Conservation (phyloP, 1,139 yeast species). For the Yarrowia galli region DNA sequence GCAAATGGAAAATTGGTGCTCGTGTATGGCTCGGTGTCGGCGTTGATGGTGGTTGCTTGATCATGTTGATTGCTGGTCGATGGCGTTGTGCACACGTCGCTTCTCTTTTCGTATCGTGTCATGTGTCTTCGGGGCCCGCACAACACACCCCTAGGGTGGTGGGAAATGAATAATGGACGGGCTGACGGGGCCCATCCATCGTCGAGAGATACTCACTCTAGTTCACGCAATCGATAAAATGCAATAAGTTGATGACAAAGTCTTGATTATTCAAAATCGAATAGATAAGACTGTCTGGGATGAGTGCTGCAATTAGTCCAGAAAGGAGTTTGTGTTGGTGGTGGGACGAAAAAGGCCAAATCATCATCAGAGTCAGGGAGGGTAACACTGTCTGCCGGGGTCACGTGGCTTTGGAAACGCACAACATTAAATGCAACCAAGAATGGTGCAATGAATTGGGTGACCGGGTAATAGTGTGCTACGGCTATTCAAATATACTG, state of each 20-base stretch:
- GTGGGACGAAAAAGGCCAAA: constrained; percentile 39
- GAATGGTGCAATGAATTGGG: not conserved
- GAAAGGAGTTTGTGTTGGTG: constrained; percentile 39
- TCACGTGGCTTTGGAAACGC: constrained; percentile 30
- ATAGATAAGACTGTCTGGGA: constrained; percentile 37
- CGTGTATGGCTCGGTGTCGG: constrained; percentile 6
- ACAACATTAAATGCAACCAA: constrained; percentile 26
- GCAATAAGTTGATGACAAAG: constrained; percentile 37
- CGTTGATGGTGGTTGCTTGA: not conserved
- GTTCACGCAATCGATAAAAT: constrained; percentile 37
- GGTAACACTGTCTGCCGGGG: constrained; percentile 19
- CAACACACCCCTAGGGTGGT: constrained; percentile 15
- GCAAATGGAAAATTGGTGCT: not conserved
- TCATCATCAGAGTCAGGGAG: constrained; percentile 37
- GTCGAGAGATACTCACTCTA: constrained; percentile 37
- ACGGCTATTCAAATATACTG: not conserved
- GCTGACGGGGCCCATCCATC: constrained; percentile 17
- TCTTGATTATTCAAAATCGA: constrained; percentile 38
- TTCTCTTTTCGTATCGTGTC: constrained; percentile 15
- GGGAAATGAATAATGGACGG: constrained; percentile 1
- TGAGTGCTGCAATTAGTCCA: constrained; percentile 38
- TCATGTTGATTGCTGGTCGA: not conserved
- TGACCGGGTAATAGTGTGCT: not conserved
- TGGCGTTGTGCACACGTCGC: constrained; percentile 8
- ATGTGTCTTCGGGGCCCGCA: constrained; percentile 5